Base-by-base conservation (phyloP, 306 rosid genomes). In the Quercus glauca region DNA sequence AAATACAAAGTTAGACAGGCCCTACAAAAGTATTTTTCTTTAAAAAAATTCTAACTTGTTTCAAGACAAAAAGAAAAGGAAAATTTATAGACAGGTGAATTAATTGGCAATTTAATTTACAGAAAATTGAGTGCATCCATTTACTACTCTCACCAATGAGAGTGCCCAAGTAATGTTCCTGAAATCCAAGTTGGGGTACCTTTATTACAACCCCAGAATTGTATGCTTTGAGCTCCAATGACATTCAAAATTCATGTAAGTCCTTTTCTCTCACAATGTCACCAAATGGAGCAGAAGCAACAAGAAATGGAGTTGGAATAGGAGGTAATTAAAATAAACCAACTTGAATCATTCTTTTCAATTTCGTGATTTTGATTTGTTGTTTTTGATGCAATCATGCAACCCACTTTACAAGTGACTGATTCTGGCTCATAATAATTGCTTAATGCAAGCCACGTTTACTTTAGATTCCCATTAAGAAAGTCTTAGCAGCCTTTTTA, bases 361-460 rank as follows among this genome's bases (percentile, higher is more conserved):
- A 21, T 10, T 64, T 5, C 14, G 29, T 80, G 35, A 41, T 58
- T 52, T 21, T 73, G 72, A 49, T 43, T 77, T 23, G 31, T 60
- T 78, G 77, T 57, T 29, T 69, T 78, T 82, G 79, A 74, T 80
- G 69, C 78, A 81, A 61, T 76, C 21, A 83, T 41, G 45, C 45
- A 41, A 41, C 45, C 45, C 12, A 78, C 81, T 33, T 85, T 61
- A 82, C 71, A 63, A 2, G 29, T 49, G 35, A 69, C 82, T 15
- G 77, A 79, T 85, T 70, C 56, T 20, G 71, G 76, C 72, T 81
- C 79, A 5, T 19, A 69, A 65, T 82, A 63, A 83, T 58, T 71
- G 59, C 83, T 74, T 12, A 37, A 77, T 45, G 73, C 82, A 55
- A 58, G 86, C 84, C 79, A 86, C 77, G 77, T 69, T 78, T 77